Evolutionary conservation across 306 rosid genomes (phyloP).

Genomic region (Ormosia semicastrata): DNA sequence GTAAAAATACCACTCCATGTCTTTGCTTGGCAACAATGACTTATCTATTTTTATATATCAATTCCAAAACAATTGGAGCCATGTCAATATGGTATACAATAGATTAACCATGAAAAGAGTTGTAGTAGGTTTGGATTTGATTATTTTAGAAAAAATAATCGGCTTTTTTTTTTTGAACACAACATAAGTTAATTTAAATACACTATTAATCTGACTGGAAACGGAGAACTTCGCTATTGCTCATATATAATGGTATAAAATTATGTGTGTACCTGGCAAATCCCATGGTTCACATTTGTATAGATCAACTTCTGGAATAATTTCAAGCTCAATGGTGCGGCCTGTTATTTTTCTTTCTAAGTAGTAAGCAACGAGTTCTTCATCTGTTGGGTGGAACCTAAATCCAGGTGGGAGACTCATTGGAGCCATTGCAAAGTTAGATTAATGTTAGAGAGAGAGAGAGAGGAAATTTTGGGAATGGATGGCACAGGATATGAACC

Average conservation of each 20-base stretch:
- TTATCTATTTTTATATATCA: constrained; percentile 42
- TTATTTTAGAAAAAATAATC: no score
- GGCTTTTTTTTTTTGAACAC: no score
- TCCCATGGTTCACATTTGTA: constrained; percentile 99
- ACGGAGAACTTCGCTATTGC: no score
- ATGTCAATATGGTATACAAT: no score
- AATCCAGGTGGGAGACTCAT: constrained; percentile 97
- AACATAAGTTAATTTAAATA: no score
- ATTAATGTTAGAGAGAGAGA: not conserved
- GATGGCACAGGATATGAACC: constrained; percentile 14
- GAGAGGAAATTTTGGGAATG: constrained; percentile 3
- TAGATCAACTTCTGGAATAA: constrained; percentile 92
- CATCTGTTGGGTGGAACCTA: constrained; percentile 95
- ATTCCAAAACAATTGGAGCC: not conserved
- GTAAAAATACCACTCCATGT: constrained; percentile 96
- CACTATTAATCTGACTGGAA: no score
- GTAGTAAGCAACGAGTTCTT: constrained; percentile 95
- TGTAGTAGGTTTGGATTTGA: no score
- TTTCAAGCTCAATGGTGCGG: constrained; percentile 81
- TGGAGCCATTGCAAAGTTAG: constrained; percentile 63
- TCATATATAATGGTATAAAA: no score
- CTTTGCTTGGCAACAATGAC: constrained; percentile 86
- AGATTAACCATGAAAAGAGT: no score
- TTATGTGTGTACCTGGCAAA: constrained; percentile 64
- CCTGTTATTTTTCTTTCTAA: constrained; percentile 84